Evolutionary conservation across 345 rosid species (phyloP).

Genomic region (Linum usitatissimum): DNA sequence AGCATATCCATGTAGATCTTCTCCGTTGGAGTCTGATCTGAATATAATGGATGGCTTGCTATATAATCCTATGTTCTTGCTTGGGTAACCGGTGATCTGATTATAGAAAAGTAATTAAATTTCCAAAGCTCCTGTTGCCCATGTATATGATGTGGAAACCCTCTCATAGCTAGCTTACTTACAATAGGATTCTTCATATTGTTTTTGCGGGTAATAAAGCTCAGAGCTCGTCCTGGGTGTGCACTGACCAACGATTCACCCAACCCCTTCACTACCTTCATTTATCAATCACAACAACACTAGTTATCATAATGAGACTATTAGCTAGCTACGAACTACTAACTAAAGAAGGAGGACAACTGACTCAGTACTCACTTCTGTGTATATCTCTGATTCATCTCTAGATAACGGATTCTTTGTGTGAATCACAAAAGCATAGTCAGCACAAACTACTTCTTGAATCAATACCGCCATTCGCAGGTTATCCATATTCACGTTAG

Average conservation of each 20-base stretch:
- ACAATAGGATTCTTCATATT: conserved; percentile 26
- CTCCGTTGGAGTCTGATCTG: conserved; percentile 37
- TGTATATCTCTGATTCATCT: conserved; percentile 30
- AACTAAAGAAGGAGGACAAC: conserved; percentile 2
- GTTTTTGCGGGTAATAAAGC: conserved; percentile 27
- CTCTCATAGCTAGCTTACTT: no score
- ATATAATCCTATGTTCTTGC: conserved; percentile 26
- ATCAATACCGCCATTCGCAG: conserved; percentile 30
- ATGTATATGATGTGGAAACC: no score
- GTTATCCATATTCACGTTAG: conserved; percentile 23
- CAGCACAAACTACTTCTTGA: conserved; percentile 33
- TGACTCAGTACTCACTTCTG: conserved; percentile 31
- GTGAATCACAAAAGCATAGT: conserved; percentile 39
- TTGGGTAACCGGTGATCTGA: conserved; percentile 35
- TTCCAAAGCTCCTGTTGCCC: no score
- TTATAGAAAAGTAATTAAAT: no score
- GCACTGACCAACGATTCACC: conserved; percentile 39
- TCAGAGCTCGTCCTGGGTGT: conserved; percentile 34
- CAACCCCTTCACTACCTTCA: conserved; percentile 35
- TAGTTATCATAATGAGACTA: no score
- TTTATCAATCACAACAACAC: conserved; percentile 6
- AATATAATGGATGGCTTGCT: conserved; percentile 28
- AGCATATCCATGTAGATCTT: conserved; percentile 37
- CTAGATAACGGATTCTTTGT: conserved; percentile 35
- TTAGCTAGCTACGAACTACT: neutral